Evolutionary conservation across 495 filamentous ascomycete genomes (phyloP), one percentile per base, ranked within the genome.

Genomic region (Articulospora tetracladia): DNA sequence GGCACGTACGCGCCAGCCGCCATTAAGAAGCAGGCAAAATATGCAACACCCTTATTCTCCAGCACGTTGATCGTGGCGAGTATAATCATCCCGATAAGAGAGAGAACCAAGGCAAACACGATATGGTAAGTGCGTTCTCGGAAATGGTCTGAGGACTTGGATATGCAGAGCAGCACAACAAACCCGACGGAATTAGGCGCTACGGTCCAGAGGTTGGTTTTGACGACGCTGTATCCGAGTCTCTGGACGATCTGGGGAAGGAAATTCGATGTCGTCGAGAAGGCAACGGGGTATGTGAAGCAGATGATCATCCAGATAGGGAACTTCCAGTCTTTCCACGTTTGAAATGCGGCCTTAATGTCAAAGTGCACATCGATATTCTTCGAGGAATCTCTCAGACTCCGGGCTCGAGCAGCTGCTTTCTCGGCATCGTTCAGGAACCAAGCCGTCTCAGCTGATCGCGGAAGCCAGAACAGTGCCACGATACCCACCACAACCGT

Each of bases 401-500:
- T 73, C 23, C 77, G 68, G 48, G 62, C 47, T 50, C 63, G 48
- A 24, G 69, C 69, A 53, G 67, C 64, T 11, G 54, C 67, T 30
- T 67, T 50, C 56, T 74, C 73, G 15, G 17, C 51, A 44, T 67
- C 66, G 17, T 60, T 70, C 12, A 68, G 61, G 58, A 68, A 73
- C 57, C 70, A 67, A 27, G 65, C 66, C 7, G 67, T 55, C 24
- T 60, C 50, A 11, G 69, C 64, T 7, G 49, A 59, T 11, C 59
- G 57, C 0, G 71, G 62, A 0, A 68, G 63, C 66, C 66, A 70
- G 32, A 62, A 63, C 19, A 59, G 67, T 2, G 64, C 55, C 19
- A 62, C 63, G 25, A 66, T 47, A 0, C 86, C 83, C 20, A 89
- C 75, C 0, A 85, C 30, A 1, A 91, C 74, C 0, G 89, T 91